These are phyloP conservation scores for Zanthoxylum bungeanum DNA, from an alignment of 345 rosid genomes.

Conservation along the genomic window DNA sequence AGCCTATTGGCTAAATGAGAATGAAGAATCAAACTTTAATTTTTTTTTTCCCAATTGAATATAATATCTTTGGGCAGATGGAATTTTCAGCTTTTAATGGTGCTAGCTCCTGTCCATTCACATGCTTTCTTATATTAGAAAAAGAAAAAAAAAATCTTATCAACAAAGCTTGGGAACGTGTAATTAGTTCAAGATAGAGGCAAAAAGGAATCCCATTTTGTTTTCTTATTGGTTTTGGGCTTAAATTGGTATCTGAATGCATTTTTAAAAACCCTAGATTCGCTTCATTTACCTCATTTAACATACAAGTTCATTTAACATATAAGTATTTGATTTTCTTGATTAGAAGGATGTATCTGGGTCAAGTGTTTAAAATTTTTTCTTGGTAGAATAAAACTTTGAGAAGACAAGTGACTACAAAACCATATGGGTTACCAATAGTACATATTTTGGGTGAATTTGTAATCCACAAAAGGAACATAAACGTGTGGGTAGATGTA, in stretches of 20 bases:
- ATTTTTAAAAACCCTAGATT: background rate
- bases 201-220: background rate
- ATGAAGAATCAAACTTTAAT: conserved; percentile 33
- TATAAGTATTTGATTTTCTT: no score
- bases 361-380: no score
- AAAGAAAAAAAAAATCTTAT: conserved; percentile 12
- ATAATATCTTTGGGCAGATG: conserved; percentile 33
- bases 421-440: no score
- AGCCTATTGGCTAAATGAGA: conserved; percentile 29
- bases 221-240: conserved; percentile 3
- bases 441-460: no score
- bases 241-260: background rate
- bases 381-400: no score
- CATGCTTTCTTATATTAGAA: conserved; percentile 16
- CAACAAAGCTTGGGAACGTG: conserved; percentile 1
- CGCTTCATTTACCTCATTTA: background rate
- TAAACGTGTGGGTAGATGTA: no score
- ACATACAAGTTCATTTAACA: background rate
- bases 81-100: conserved; percentile 43
- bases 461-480: no score
- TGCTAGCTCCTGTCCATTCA: conserved; percentile 31
- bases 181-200: conserved; percentile 1
- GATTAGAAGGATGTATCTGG: background rate
- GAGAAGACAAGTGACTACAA: no score
- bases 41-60: conserved; percentile 9